Evolutionary conservation across 257 asterid genomes (phyloP).

Genomic region (Mentha longifolia): DNA sequence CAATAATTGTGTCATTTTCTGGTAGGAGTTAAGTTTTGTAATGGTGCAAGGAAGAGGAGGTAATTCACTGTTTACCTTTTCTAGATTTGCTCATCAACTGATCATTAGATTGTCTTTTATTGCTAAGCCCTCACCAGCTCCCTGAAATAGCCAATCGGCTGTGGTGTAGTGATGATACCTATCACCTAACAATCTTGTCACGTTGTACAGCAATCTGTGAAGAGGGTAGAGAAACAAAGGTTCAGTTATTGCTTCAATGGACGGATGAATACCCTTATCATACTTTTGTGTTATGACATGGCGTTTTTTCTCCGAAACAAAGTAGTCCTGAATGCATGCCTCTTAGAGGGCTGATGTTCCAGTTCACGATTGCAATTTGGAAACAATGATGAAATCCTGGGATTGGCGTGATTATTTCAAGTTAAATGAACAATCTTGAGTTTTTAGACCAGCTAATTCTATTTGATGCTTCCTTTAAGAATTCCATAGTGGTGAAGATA

Average conservation of each 20-base stretch:
- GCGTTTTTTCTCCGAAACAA: neutral
- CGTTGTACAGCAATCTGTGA: neutral
- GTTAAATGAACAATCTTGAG: neutral
- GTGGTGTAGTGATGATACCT: neutral
- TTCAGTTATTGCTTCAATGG: no score
- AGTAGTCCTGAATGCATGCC: neutral
- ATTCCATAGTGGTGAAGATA: neutral
- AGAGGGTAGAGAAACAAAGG: neutral
- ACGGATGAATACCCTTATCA: neutral
- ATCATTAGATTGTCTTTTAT: neutral
- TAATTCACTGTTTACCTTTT: neutral
- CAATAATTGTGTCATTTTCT: neutral
- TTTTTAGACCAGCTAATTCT: neutral
- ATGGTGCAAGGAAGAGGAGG: neutral
- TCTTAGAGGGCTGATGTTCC: neutral
- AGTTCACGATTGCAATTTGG: no score
- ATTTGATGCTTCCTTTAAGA: neutral
- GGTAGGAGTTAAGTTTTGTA: neutral
- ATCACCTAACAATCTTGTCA: neutral
- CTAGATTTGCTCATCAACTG: neutral
- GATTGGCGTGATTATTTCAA: neutral
- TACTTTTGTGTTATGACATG: neutral
- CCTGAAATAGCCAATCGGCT: neutral
- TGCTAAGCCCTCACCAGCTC: neutral
- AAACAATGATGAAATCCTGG: neutral